Conservation (phyloP, 75 land plant genomes). For the Selaginella tamariscina region DNA sequence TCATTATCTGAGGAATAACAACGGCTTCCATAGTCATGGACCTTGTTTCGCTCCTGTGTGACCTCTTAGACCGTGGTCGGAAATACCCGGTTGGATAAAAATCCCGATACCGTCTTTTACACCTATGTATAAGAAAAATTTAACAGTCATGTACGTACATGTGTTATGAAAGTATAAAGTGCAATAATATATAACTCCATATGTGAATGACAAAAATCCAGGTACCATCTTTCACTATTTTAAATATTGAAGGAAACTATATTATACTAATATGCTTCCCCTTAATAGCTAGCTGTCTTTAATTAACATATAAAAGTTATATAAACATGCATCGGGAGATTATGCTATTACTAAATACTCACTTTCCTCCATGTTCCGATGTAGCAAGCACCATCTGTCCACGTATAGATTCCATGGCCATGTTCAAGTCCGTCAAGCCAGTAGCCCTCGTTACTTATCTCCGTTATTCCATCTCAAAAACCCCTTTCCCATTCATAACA, state of each 20-base stretch:
- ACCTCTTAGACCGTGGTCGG: neutral
- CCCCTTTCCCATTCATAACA: constrained; percentile 81
- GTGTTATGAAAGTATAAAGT: no score
- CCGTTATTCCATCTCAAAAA: constrained; percentile 83
- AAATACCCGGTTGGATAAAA: constrained; percentile 28
- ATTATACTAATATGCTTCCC: no score
- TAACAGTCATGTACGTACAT: no score
- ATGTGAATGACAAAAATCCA: no score
- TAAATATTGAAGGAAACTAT: no score
- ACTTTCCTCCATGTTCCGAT: constrained; percentile 91
- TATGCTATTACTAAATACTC: no score
- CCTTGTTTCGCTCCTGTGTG: neutral
- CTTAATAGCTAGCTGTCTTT: no score
- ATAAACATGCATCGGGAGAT: no score
- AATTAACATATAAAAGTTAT: no score
- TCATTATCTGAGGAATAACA: neutral
- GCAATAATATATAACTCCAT: no score
- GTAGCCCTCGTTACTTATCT: constrained; percentile 68
- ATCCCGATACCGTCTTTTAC: constrained; percentile 15
- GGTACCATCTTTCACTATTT: no score
- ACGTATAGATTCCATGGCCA: constrained; percentile 81
- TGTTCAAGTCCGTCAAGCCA: constrained; percentile 89
- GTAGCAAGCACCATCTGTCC: constrained; percentile 79
- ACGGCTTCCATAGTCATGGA: neutral
- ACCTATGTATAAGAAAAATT: no score